Evolutionary conservation across 495 filamentous ascomycete genomes (phyloP), one percentile per base, ranked within the genome.

Genomic region (Podospora pseudopauciseta): DNA sequence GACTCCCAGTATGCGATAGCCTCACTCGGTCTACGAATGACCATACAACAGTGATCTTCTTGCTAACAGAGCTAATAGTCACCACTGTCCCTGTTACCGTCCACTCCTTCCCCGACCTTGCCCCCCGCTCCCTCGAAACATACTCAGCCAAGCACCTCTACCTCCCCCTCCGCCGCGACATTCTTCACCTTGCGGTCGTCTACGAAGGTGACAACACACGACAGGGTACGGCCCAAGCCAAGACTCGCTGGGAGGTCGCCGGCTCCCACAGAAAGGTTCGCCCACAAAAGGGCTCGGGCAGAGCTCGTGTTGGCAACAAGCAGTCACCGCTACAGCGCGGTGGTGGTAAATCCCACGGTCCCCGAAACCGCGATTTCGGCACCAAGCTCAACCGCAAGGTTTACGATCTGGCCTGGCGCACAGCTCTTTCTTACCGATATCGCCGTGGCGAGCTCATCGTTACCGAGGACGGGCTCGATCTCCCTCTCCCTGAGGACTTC

Each of bases 341-440:
- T 67, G 95, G 95, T 78, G 96, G 92, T 73, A 93, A 93, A 67
- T 83, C 89, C 2, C 89, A 90, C 76, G 96, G 96, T 16, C 96
- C 96, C 19, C 88, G 92, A 70, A 92, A 92, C 39, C 84, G 95
- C 69, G 93, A 97, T 78, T 98, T 98, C 79, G 86, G 87, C 64
- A 93, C 92, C 19, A 86, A 84, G 44, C 83, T 99, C 67, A 93
- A 90, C 62, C 84, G 84, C 71, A 97, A 97, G 84, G 88, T 97
- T 60, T 99, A 99, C 80, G 94, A 97, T 77, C 80, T 96, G 73
- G 96, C 96, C 13, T 98, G 93, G 93, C 88, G 96, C 74, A 98
- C 90, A 44, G 96, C 96, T 1, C 84, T 99, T 65, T 93, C 90
- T 71, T 97, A 96, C 80, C 87, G 96, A 57, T 98, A 93, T 80